Evolutionary conservation across 441 rosid species (phyloP).

Genomic region (Populus hybrid): DNA sequence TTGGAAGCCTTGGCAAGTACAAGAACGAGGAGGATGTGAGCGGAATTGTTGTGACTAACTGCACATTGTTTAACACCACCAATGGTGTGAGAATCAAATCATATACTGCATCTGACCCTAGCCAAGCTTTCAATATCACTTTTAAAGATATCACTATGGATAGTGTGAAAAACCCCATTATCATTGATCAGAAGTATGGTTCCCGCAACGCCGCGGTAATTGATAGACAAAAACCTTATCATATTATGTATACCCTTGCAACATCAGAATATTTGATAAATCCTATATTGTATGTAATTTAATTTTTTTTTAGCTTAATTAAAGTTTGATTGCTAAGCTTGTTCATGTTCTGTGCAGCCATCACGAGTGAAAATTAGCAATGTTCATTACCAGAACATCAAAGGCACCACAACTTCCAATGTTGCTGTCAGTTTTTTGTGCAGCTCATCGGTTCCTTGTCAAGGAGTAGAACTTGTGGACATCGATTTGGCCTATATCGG

Average conservation of each 20-base stretch:
- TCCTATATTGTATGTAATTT: too few relatives aligned
- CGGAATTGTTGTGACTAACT: slow-evolving; percentile 53
- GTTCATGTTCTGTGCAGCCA: slow-evolving; percentile 22
- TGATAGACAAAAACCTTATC: background rate
- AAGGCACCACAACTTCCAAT: slow-evolving; percentile 46
- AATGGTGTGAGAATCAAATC: slow-evolving; percentile 84
- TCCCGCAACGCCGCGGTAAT: background rate
- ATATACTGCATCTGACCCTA: slow-evolving; percentile 63
- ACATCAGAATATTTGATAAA: background rate
- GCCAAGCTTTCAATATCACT: slow-evolving; percentile 38
- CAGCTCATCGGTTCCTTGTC: slow-evolving; percentile 49
- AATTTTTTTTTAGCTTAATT: background rate
- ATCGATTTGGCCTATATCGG: slow-evolving; percentile 33
- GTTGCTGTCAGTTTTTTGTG: slow-evolving; percentile 35
- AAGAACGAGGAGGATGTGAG: slow-evolving; percentile 60
- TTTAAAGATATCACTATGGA: slow-evolving; percentile 63
- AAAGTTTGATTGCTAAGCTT: background rate
- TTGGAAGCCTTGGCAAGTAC: slow-evolving; percentile 82
- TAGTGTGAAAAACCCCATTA: slow-evolving; percentile 60
- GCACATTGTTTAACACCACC: slow-evolving; percentile 34
- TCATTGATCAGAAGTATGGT: slow-evolving; percentile 52
- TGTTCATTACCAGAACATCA: slow-evolving; percentile 51
- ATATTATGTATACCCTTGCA: background rate
- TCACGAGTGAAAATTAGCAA: slow-evolving; percentile 50
- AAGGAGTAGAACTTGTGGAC: slow-evolving; percentile 36